Evolutionary conservation across 176 grass and related monocot genomes (phyloP).

Genomic region (Urochloa ruziziensis): DNA sequence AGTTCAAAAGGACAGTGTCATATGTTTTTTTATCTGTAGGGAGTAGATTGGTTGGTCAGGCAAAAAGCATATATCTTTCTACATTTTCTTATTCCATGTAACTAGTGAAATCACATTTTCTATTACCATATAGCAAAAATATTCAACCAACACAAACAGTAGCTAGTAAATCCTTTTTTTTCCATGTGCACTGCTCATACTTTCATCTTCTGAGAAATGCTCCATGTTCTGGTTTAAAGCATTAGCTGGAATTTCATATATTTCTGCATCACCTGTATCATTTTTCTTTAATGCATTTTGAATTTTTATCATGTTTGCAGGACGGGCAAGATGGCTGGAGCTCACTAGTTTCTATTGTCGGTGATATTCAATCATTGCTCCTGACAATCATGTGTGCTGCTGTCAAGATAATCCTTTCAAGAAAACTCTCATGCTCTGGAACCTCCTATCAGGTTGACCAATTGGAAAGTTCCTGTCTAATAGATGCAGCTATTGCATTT

Average conservation of each 20-base stretch:
- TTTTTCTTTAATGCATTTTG: conserved; percentile 16
- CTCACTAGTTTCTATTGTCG: conserved; percentile 55
- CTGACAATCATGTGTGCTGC: conserved; percentile 72
- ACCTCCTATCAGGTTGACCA: conserved; percentile 59
- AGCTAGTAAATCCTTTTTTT: neutral
- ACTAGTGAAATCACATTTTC: neutral
- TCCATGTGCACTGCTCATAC: neutral
- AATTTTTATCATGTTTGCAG: conserved; percentile 40
- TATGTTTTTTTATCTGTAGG: neutral
- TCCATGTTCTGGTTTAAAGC: conserved; percentile 27
- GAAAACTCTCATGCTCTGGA: conserved; percentile 55
- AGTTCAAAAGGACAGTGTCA: neutral
- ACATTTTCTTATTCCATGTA: neutral
- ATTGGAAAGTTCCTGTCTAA: conserved; percentile 73
- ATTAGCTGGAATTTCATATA: conserved; percentile 19
- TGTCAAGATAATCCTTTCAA: conserved; percentile 71
- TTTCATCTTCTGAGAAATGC: neutral
- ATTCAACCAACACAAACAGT: neutral
- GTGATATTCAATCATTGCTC: conserved; percentile 85
- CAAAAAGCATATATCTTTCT: neutral
- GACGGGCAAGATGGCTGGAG: conserved; percentile 52
- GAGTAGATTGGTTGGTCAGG: conserved; percentile 18
- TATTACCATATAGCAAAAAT: conserved; percentile 19
- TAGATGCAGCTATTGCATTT: conserved; percentile 89
- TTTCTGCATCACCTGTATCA: neutral